Evolutionary conservation across 2,329 filamentous ascomycete species (phyloP).

Genomic region (Colletotrichum lindemuthianum): DNA sequence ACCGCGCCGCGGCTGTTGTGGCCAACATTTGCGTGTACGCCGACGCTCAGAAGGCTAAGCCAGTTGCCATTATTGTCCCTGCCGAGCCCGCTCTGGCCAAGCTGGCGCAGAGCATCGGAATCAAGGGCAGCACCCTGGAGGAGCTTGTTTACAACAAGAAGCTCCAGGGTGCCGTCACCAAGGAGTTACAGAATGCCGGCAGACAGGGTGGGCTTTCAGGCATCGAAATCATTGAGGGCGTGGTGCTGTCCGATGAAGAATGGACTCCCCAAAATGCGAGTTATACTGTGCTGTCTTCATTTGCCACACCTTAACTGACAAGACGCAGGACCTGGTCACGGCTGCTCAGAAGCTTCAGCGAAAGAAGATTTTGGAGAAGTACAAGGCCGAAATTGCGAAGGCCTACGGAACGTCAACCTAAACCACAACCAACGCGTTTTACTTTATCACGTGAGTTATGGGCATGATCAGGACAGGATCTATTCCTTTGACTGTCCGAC

Average conservation of each 20-base stretch:
- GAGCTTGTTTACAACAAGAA: conserved; percentile 75
- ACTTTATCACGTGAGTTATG: conserved; percentile 20
- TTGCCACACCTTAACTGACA: conserved; percentile 40
- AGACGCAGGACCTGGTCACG: conserved; percentile 67
- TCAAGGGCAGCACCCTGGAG: conserved; percentile 67
- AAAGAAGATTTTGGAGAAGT: conserved; percentile 71
- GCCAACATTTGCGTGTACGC: conserved; percentile 68
- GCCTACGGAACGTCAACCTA: conserved; percentile 60
- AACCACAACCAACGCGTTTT: background rate
- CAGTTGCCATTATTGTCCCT: conserved; percentile 66
- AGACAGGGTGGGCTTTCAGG: conserved; percentile 69
- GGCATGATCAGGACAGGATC: background rate
- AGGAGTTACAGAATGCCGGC: conserved; percentile 70
- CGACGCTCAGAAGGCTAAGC: conserved; percentile 60
- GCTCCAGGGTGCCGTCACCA: conserved; percentile 69
- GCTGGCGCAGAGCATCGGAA: conserved; percentile 55
- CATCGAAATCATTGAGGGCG: conserved; percentile 77
- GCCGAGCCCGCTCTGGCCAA: conserved; percentile 65
- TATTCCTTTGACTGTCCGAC: no score
- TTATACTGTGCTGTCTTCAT: conserved; percentile 33
- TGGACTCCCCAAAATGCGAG: conserved; percentile 80
- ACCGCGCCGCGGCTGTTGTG: conserved; percentile 61
- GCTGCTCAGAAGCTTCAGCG: conserved; percentile 79
- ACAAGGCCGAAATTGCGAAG: conserved; percentile 68
- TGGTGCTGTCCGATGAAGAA: conserved; percentile 77